Conservation (phyloP, 306 rosid genomes). For the Acacia crassicarpa region DNA sequence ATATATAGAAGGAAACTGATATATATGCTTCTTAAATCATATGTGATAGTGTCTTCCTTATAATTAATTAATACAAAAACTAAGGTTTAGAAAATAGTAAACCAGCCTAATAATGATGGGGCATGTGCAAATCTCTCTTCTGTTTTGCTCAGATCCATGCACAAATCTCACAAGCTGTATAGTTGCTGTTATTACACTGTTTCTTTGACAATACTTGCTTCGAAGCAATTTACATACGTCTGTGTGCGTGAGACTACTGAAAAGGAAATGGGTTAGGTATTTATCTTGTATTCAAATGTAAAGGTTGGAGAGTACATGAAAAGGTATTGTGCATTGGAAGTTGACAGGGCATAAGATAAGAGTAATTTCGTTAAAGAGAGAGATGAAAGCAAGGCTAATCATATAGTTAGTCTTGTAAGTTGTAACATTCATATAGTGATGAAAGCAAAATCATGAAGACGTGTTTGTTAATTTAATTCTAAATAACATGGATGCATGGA, state of each 20-base stretch:
- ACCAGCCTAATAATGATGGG: neutral
- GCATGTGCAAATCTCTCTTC: too few relatives aligned
- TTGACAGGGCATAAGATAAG: neutral
- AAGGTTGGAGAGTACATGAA: neutral
- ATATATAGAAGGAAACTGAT: neutral
- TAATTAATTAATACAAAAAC: neutral
- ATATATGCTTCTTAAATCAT: neutral
- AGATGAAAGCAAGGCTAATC: neutral
- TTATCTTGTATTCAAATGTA: constrained; percentile 2
- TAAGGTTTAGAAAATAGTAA: neutral
- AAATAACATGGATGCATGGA: neutral
- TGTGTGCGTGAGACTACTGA: constrained; percentile 3
- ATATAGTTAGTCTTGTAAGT: too few relatives aligned
- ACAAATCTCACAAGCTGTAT: constrained; percentile 3
- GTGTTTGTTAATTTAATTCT: constrained; percentile 5
- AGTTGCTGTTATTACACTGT: constrained; percentile 10
- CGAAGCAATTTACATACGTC: constrained; percentile 9
- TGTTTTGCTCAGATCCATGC: too few relatives aligned
- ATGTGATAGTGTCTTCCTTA: neutral
- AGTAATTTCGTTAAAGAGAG: neutral
- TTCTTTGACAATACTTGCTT: constrained; percentile 21
- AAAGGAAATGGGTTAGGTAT: neutral
- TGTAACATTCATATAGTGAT: neutral
- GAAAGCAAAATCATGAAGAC: constrained; percentile 17
- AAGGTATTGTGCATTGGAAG: neutral